Base-by-base conservation (phyloP, 1,139 yeast species). In the Candida sp. region DNA sequence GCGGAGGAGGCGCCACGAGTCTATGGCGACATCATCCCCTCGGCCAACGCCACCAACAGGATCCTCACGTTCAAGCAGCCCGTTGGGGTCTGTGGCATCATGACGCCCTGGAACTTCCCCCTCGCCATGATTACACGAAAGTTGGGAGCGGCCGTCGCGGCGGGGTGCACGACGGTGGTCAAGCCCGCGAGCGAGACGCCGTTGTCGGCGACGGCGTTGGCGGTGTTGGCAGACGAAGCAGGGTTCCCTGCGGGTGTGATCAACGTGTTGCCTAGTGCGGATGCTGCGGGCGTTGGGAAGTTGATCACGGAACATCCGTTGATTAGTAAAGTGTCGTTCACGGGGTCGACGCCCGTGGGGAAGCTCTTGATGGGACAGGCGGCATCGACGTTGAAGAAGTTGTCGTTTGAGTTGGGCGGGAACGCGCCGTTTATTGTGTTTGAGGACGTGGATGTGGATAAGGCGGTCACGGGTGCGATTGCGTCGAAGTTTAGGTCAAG, bases 91-190 rank as follows among this genome's bases (percentile, higher is more conserved):
- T 90, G 94, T 61, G 97, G 96, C 30, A 84, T 93, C 54, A 77
- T 93, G 60, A 90, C 97, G 4, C 98, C 98, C 22, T 93, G 98
- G 98, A 93, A 93, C 69, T 93, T 93, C 73, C 98, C 98, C 17
- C 78, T 88, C 48, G 96, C 97, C 5, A 93, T 93, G 98, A 90
- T 93, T 55, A 84, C 97, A 2, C 80, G 98, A 60, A 93, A 93
- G 68, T 80, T 89, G 47, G 97, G 91, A 30, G 97, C 98, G 30
- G 97, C 97, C 1, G 63, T 91, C 23, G 97, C 98, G 17, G 93
- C 96, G 7, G 98, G 98, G 2, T 93, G 98, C 70, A 88, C 98
- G 1, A 78, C 90, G 3, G 93, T 93, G 9, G 78, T 93, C 54
- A 93, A 92, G 70, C 98, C 98, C 3, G 98, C 96, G 38, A 75